Conservation (phyloP, 2,329 filamentous ascomycete species). For the Gnomoniopsis smithogilvyi region DNA sequence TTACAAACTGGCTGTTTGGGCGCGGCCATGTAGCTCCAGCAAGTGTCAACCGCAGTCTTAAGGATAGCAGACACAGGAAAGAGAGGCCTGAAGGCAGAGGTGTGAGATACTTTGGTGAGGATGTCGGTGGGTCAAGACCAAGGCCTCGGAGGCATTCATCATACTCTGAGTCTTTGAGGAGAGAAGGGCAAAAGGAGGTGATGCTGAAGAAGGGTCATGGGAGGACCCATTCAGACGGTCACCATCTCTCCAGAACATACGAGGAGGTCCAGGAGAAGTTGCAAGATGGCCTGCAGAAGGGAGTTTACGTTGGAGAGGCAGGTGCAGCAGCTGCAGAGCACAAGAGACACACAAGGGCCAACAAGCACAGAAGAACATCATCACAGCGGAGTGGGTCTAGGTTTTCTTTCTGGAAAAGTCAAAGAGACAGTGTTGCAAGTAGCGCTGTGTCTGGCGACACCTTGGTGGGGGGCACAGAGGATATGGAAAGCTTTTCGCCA, state of each 20-base stretch:
- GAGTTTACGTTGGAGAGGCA: no score
- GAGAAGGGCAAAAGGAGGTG: not conserved
- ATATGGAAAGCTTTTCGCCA: not conserved
- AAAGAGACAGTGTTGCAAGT: not conserved
- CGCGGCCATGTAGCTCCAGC: not conserved
- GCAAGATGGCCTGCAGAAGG: not conserved
- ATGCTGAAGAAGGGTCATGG: not conserved
- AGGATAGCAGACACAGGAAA: not conserved
- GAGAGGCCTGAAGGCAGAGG: not conserved
- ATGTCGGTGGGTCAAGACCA: not conserved
- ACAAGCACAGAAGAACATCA: not conserved
- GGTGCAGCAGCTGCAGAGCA: no score
- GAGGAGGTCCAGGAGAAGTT: not conserved
- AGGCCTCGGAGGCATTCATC: not conserved
- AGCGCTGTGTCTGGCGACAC: not conserved
- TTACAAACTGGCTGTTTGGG: slow-evolving; percentile 2
- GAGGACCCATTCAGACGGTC: not conserved
- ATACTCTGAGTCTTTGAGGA: not conserved
- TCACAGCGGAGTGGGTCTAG: not conserved
- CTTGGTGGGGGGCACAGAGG: not conserved
- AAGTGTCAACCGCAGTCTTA: not conserved
- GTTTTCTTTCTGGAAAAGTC: not conserved
- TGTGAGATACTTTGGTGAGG: not conserved
- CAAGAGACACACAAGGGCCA: not conserved
- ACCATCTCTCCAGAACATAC: not conserved